These are phyloP conservation scores for Xanthoparmelia taractica DNA, from an alignment of 495 filamentous ascomycete genomes.

Conservation along the genomic window DNA sequence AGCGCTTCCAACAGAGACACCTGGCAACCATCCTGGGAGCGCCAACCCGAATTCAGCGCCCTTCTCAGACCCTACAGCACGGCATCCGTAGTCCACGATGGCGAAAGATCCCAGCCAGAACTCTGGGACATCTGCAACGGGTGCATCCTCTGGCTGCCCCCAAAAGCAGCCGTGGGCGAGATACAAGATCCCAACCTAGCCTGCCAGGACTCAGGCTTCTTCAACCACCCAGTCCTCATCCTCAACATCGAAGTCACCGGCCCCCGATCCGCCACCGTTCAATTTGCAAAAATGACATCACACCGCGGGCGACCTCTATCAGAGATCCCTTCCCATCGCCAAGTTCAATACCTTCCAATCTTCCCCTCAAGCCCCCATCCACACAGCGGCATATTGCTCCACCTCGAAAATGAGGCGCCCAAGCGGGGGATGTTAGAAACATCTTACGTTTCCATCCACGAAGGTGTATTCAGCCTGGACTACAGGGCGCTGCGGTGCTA, in stretches of 20 bases:
- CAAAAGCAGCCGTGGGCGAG: neutral
- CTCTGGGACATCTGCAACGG: slow-evolving; percentile 13
- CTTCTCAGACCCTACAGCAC: slow-evolving; percentile 4
- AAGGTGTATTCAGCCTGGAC: neutral
- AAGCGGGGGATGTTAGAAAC: neutral
- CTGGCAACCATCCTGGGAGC: slow-evolving; percentile 1
- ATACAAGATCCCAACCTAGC: neutral
- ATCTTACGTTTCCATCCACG: neutral
- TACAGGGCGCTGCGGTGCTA: slow-evolving; percentile 8
- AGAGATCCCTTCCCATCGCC: neutral
- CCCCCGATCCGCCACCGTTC: neutral
- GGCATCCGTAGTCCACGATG: neutral
- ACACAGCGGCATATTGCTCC: neutral
- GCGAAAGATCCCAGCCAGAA: neutral
- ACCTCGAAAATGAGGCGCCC: neutral
- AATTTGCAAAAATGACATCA: neutral
- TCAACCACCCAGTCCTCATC: slow-evolving; percentile 1
- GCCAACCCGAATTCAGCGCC: neutral
- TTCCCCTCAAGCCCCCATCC: neutral
- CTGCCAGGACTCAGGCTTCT: neutral
- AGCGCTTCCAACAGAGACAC: neutral
- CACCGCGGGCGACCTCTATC: neutral
- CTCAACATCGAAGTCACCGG: neutral
- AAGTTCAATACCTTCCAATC: neutral
- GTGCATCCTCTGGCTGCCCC: slow-evolving; percentile 13